phyloP scores from a whole-genome alignment of 768 basidiomycete genomes.

The Naganishia onofrii region DNA sequence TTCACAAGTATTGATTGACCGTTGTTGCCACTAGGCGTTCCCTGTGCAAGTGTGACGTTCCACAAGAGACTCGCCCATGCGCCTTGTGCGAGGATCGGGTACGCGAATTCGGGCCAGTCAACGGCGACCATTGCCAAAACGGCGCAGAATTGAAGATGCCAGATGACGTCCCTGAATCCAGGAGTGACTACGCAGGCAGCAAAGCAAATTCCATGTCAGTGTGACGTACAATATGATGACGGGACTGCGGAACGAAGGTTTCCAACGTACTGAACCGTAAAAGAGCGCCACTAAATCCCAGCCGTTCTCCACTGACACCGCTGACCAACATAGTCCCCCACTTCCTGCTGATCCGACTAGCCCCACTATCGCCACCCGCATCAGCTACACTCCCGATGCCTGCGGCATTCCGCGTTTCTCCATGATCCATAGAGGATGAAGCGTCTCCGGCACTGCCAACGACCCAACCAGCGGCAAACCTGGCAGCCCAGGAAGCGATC shows the following conservation, averaged over 20 bases:
- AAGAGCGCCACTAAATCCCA: slow-evolving; percentile 78
- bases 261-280: slow-evolving; percentile 75
- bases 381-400: slow-evolving; percentile 37
- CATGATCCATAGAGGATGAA: background rate
- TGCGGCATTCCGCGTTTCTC: slow-evolving; percentile 33
- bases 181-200: slow-evolving; percentile 64
- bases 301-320: slow-evolving; percentile 84
- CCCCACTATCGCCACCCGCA: slow-evolving; percentile 37
- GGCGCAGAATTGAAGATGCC: slow-evolving; percentile 76
- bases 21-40: slow-evolving; percentile 57
- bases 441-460: slow-evolving; percentile 61
- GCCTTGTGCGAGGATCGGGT: slow-evolving; percentile 82
- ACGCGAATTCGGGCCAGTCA: slow-evolving; percentile 87
- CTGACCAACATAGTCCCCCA: slow-evolving; percentile 87
- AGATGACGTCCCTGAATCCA: slow-evolving; percentile 83
- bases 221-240: background rate
- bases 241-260: background rate
- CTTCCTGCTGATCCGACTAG: slow-evolving; percentile 58
- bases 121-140: slow-evolving; percentile 89
- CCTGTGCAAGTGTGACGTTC: slow-evolving; percentile 67
- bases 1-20: slow-evolving; percentile 65
- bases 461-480: slow-evolving; percentile 74
- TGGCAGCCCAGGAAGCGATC: slow-evolving; percentile 60
- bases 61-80: slow-evolving; percentile 73
- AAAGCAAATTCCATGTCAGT: background rate